Evolutionary conservation across 78 protist genomes (phyloP).

Genomic region (Dictyostelium citrinum): DNA sequence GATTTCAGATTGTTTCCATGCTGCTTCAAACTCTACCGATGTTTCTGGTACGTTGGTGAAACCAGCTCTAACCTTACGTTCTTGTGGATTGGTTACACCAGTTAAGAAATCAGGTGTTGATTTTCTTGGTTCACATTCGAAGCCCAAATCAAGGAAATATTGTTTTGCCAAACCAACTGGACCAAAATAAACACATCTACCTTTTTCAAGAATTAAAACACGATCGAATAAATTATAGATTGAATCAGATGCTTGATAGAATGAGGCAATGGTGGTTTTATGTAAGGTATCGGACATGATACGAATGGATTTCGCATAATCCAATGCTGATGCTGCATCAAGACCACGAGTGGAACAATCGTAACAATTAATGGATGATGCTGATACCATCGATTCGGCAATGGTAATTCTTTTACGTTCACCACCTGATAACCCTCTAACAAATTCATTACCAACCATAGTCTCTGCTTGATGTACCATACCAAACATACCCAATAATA

Average conservation of each 20-base stretch:
- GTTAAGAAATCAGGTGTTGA: constrained; percentile 57
- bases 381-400: constrained; percentile 46
- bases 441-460: constrained; percentile 56
- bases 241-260: constrained; percentile 54
- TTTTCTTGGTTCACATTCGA: constrained; percentile 45
- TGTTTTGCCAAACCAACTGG: constrained; percentile 8
- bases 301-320: constrained; percentile 54
- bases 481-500: constrained; percentile 37
- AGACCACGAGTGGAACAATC: constrained; percentile 59
- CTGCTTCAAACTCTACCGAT: constrained; percentile 19
- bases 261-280: constrained; percentile 50
- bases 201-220: constrained; percentile 32
- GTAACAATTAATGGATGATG: constrained; percentile 19
- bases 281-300: constrained; percentile 38
- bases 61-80: constrained; percentile 46
- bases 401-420: constrained; percentile 44
- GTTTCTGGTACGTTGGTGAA: constrained; percentile 44
- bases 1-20: constrained; percentile 50
- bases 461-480: constrained; percentile 24
- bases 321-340: constrained; percentile 58
- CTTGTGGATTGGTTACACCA: constrained; percentile 72
- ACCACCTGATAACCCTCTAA: constrained; percentile 64
- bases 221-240: constrained; percentile 45
- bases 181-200: constrained; percentile 72
- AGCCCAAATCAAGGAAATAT: constrained; percentile 34